Conservation (phyloP, 306 rosid genomes). For the Mimosa pudica region DNA sequence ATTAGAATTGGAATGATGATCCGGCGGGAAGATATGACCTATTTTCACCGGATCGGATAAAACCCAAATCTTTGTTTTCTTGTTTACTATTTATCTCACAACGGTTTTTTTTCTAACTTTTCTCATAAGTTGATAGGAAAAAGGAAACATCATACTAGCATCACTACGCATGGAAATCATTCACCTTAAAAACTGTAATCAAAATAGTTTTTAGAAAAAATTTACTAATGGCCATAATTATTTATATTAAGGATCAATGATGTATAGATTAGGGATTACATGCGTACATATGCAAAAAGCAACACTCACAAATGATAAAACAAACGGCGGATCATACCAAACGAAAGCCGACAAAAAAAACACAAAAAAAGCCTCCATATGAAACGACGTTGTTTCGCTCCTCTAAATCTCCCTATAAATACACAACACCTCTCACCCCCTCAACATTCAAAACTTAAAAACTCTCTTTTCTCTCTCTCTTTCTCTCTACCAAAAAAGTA, state of each 20-base stretch:
- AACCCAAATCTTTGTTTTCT: too few relatives aligned
- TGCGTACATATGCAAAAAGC: constrained; percentile 46
- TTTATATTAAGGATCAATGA: too few relatives aligned
- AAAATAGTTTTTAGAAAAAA: too few relatives aligned
- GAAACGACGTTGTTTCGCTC: neutral
- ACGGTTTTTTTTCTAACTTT: too few relatives aligned
- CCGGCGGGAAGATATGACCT: neutral
- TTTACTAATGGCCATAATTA: too few relatives aligned
- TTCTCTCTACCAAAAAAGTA: neutral
- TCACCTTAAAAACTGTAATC: too few relatives aligned
- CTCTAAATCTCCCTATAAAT: neutral
- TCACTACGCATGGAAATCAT: too few relatives aligned
- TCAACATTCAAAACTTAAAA: neutral
- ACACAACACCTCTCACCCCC: neutral
- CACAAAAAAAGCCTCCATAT: neutral
- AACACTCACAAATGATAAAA: neutral
- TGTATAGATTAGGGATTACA: too few relatives aligned
- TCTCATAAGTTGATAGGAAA: too few relatives aligned
- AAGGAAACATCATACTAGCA: too few relatives aligned
- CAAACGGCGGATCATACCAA: neutral
- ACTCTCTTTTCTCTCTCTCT: neutral
- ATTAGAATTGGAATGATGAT: neutral
- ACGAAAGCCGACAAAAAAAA: neutral
- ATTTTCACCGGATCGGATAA: too few relatives aligned
- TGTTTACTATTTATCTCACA: too few relatives aligned